These are phyloP conservation scores for Dunaliella sp. DNA, from an alignment of 139 green algal species.

Conservation along the genomic window DNA sequence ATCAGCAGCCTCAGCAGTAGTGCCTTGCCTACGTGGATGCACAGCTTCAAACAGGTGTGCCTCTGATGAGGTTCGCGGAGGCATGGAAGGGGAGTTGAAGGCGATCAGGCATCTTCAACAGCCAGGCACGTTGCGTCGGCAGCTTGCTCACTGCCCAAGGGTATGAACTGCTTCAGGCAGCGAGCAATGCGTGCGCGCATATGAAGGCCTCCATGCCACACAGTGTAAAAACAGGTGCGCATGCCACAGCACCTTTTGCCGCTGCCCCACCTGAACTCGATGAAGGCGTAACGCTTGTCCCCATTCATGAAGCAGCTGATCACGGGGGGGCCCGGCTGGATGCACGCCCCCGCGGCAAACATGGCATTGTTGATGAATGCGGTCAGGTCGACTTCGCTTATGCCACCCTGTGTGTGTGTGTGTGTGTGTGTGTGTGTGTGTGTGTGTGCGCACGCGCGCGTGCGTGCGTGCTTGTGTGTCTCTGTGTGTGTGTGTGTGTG, in stretches of 20 bases:
- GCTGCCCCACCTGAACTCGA: slow-evolving; percentile 74
- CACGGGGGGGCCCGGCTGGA: slow-evolving; percentile 25
- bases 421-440: slow-evolving; percentile 6
- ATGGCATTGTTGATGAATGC: slow-evolving; percentile 35
- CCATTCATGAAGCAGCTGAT: slow-evolving; percentile 83
- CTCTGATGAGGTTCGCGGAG: too few relatives aligned
- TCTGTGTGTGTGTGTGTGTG: not conserved
- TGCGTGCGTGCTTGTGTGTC: not conserved
- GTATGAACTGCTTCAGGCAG: not conserved
- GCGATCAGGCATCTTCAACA: not conserved
- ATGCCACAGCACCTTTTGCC: not conserved
- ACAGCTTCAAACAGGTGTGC: too few relatives aligned
- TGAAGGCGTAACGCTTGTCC: slow-evolving; percentile 92
- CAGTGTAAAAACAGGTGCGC: not conserved
- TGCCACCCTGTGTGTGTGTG: slow-evolving; percentile 16
- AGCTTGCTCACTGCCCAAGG: not conserved
- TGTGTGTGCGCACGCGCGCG: not conserved
- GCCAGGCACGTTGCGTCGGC: not conserved
- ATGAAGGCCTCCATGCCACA: not conserved
- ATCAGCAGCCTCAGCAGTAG: too few relatives aligned
- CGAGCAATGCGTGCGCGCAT: not conserved
- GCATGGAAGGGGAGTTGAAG: too few relatives aligned
- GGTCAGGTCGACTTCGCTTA: slow-evolving; percentile 22
- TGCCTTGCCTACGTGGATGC: too few relatives aligned
- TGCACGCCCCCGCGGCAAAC: slow-evolving; percentile 19